These are phyloP conservation scores for Helicosporidium sp. DNA, from an alignment of 139 green algal species.

Conservation along the genomic window DNA sequence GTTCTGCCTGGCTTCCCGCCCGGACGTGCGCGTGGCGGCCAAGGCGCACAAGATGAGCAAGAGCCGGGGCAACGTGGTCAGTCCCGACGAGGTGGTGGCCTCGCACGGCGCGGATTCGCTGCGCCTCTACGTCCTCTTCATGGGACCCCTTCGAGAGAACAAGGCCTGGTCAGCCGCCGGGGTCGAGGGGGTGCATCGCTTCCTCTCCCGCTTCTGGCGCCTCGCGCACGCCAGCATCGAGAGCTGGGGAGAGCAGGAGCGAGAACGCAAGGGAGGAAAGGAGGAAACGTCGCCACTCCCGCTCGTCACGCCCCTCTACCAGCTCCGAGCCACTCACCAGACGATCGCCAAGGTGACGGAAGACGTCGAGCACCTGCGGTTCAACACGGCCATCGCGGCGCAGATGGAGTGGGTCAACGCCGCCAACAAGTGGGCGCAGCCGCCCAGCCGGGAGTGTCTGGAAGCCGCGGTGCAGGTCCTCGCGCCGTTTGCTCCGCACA, in stretches of 20 bases:
- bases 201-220: conserved; percentile 68
- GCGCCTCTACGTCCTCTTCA: conserved; percentile 99
- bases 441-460: conserved; percentile 36
- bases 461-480: conserved; percentile 79
- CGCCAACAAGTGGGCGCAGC: conserved; percentile 54
- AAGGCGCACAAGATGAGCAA: conserved; percentile 97
- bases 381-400: conserved; percentile 91
- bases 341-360: conserved; percentile 78
- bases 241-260: conserved; percentile 18
- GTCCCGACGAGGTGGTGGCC: conserved; percentile 85
- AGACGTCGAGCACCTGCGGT: conserved; percentile 86
- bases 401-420: conserved; percentile 99
- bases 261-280: too few species aligned
- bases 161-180: conserved; percentile 76
- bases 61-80: conserved; percentile 90
- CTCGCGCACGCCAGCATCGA: not conserved
- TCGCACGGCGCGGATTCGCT: conserved; percentile 86
- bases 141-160: conserved; percentile 82
- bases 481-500: conserved; percentile 81
- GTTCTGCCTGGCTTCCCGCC: not conserved
- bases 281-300: too few species aligned
- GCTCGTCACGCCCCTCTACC: too few species aligned
- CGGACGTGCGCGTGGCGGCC: conserved; percentile 19
- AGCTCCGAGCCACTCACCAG: conserved; percentile 62
- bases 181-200: conserved; percentile 92